Evolutionary conservation across 352 stramenopile species (phyloP).

Genomic region (Globisporangium canariense): DNA sequence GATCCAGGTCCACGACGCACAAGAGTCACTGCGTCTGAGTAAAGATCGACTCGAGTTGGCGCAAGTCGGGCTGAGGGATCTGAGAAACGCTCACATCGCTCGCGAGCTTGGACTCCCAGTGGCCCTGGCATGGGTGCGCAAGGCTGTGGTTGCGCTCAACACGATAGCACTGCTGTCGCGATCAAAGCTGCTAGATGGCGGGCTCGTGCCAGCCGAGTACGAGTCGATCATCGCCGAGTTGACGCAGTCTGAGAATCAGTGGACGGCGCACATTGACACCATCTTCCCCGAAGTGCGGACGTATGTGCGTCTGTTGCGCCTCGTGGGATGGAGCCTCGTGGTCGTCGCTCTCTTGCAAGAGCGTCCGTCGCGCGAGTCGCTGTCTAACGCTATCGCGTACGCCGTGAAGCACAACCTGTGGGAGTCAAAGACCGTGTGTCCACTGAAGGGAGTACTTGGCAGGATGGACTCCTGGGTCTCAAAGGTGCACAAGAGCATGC

Average conservation of each 20-base stretch:
- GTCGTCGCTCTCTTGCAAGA: slow-evolving; percentile 76
- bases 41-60: slow-evolving; percentile 56
- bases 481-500: slow-evolving; percentile 72
- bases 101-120: slow-evolving; percentile 55
- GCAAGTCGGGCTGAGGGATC: slow-evolving; percentile 50
- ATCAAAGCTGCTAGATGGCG: slow-evolving; percentile 23
- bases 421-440: slow-evolving; percentile 59
- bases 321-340: slow-evolving; percentile 71
- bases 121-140: slow-evolving; percentile 53
- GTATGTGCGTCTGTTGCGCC: slow-evolving; percentile 60
- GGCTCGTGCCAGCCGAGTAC: slow-evolving; percentile 53
- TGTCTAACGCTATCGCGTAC: slow-evolving; percentile 63
- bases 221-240: slow-evolving; percentile 35
- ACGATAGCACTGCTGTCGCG: slow-evolving; percentile 35
- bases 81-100: slow-evolving; percentile 63
- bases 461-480: slow-evolving; percentile 81
- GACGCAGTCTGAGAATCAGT: slow-evolving; percentile 1
- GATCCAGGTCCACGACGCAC: slow-evolving; percentile 59
- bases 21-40: slow-evolving; percentile 60
- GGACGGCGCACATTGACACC: slow-evolving; percentile 39
- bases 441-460: slow-evolving; percentile 68
- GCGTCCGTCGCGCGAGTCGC: slow-evolving; percentile 55
- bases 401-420: slow-evolving; percentile 58
- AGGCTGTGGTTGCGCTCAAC: slow-evolving; percentile 55
- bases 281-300: slow-evolving; percentile 67